phyloP scores from a whole-genome alignment of 192 early-diverging fungal species.

The Entomortierella beljakovae region DNA sequence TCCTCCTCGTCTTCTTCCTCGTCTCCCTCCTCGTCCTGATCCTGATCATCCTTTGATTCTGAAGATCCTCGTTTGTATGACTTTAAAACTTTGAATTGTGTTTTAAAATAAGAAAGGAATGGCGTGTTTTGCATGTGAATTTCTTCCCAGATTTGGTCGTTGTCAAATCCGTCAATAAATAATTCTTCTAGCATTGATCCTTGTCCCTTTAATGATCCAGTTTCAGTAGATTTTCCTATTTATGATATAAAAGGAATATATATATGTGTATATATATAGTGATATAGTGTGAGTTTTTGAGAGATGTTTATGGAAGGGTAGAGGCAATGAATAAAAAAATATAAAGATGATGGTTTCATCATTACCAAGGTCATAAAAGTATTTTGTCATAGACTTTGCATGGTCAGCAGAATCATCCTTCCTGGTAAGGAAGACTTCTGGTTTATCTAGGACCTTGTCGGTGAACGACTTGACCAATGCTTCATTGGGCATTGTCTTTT shows the following conservation, averaged over 20 bases:
- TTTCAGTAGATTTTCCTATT: constrained; percentile 60
- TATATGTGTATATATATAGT: no score
- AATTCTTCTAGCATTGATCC: constrained; percentile 69
- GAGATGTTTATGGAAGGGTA: not conserved
- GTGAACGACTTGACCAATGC: constrained; percentile 35
- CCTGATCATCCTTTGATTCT: constrained; percentile 19
- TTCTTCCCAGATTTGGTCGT: constrained; percentile 95
- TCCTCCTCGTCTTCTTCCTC: constrained; percentile 59
- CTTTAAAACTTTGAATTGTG: constrained; percentile 57
- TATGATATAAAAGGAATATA: not conserved
- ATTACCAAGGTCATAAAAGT: constrained; percentile 65
- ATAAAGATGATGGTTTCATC: not conserved
- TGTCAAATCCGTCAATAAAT: constrained; percentile 77
- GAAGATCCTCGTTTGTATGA: constrained; percentile 44
- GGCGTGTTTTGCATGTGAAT: constrained; percentile 88
- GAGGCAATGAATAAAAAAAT: not conserved
- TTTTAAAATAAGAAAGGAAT: constrained; percentile 72
- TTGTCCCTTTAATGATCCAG: constrained; percentile 51
- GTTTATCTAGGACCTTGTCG: constrained; percentile 62
- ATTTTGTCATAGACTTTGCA: constrained; percentile 60
- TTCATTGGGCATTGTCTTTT: constrained; percentile 44
- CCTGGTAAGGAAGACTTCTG: constrained; percentile 60
- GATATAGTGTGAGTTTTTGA: constrained; percentile 1
- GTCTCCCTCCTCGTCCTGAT: constrained; percentile 46
- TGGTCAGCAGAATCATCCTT: constrained; percentile 50